Base-by-base conservation (phyloP, 2,329 filamentous ascomycete genomes). In the Lachnellula subtilissima region DNA sequence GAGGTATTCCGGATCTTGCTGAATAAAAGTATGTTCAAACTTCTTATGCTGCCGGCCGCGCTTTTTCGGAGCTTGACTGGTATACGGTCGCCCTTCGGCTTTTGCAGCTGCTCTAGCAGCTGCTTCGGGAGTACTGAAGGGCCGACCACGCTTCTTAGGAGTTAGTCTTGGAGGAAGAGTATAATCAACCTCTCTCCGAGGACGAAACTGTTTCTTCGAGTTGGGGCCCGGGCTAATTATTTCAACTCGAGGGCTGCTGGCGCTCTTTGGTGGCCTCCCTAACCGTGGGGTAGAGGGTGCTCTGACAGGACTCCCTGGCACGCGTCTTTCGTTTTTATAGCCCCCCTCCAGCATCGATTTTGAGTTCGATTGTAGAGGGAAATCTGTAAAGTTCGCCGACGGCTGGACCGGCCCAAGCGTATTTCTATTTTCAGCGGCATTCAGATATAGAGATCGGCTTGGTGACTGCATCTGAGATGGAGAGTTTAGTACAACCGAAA, bases 1-100 rank as follows among this genome's bases (percentile, higher is more conserved):
- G n/a, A 75, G 55, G 62, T 79, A 85, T 4, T 69, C 70, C 5
- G 78, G 74, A 22, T 73, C 60, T 2, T 63, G 60, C 19, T 48
- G 32, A 4, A 45, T 28, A n/a, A 63, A 53, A 3, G 53, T 39
- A 19, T 50, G 28, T 35, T 50, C 54, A 5, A 40, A 43, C 28
- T 22, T 22, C 42, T 56, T 61, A 8, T 53, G 37, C 3, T 56
- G 61, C 5, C 64, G 54, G 12, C 59, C 60, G 22, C 49, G 54
- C 48, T 59, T 63, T 45, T 64, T 64, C 25, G 45, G 48, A 32
- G 12, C 3, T 32, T 35, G 40, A 11, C 40, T 40, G 14, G 28
- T 8, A 23, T 32, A 35, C 37, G 36, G 9, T 28, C 28, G 19
- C 14, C 37, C 39, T 6, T 48, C n/a, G 12, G 53, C 56, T 48